Evolutionary conservation across 2,329 filamentous ascomycete genomes (phyloP), one percentile per base, ranked within the genome.

Genomic region (Cryphonectria japonica): DNA sequence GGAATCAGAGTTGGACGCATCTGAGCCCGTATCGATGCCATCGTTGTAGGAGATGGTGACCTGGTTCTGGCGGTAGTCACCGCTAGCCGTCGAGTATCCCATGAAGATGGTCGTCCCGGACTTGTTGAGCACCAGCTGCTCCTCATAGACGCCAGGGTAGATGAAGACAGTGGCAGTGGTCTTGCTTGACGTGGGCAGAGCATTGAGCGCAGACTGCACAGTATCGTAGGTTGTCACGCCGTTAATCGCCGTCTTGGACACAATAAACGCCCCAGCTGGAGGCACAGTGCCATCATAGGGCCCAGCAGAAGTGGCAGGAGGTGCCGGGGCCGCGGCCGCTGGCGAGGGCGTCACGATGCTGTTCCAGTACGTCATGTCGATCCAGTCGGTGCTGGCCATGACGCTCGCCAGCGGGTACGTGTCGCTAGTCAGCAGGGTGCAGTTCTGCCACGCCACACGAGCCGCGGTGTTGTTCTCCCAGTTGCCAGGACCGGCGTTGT

Each of bases 401-500:
- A 76, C 73, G 43, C 72, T 74, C 32, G 64, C 68, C 60, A 77
- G 65, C 19, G 74, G 68, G 34, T 76, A 77, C n/a, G 68, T 69
- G 59, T 76, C 76, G 54, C 70, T 74, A 1, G 74, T 71, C 41
- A 76, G 75, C 39, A 76, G 74, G 22, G 75, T 76, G 64, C 71
- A 72, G 68, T 75, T 72, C 50, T 74, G 68, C 39, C 73, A 77
- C 9, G 73, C 74, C n/a, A 68, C 64, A 14, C 76, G 74, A 16
- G 75, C 75, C 8, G 68, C 74, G 9, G 59, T 68, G 22, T 69
- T 69, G 46, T 72, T 74, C 50, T 71, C 74, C 74, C 74, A 75
- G 60, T 69, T 75, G 11, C 87, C 87, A 70, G 78, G 76, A 1
- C 88, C 87, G 16, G 81, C 83, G 75, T 89, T 89, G 34, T 75